A percentile compares a stretch with the other conserved stretches of the same genome.
Evolutionary conservation across 257 asterid genomes (phyloP).

Genomic region (Nicotiana noctiflora): DNA sequence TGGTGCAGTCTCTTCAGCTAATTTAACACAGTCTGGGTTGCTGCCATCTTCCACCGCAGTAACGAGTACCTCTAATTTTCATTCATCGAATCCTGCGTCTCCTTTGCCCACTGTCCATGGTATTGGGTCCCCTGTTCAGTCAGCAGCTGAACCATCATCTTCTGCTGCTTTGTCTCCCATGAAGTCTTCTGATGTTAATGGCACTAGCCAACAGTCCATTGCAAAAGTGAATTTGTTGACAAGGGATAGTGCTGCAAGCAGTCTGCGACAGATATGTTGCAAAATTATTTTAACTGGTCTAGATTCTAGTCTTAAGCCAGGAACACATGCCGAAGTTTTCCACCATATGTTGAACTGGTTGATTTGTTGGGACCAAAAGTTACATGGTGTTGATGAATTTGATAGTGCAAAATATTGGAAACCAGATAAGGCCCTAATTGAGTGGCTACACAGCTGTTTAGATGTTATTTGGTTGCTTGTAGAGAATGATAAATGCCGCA

Average conservation of each 20-base stretch:
- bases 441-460: constrained; percentile 93
- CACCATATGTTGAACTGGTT: constrained; percentile 87
- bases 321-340: constrained; percentile 69
- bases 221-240: constrained; percentile 36
- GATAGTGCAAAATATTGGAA: constrained; percentile 60
- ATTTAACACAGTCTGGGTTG: constrained; percentile 63
- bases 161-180: constrained; percentile 52
- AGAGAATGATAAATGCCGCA: constrained; percentile 71
- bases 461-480: constrained; percentile 93
- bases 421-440: constrained; percentile 73
- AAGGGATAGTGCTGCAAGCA: constrained; percentile 65
- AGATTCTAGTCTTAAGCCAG: constrained; percentile 70
- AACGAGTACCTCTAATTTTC: constrained; percentile 53
- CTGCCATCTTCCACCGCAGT: constrained; percentile 46
- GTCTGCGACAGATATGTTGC: constrained; percentile 84
- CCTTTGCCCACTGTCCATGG: constrained; percentile 76
- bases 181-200: constrained; percentile 55
- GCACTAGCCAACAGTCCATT: constrained; percentile 44
- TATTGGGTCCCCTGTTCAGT: constrained; percentile 82
- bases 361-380: constrained; percentile 74
- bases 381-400: constrained; percentile 60
- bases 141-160: constrained; percentile 77
- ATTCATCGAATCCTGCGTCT: constrained; percentile 76
- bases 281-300: constrained; percentile 78
- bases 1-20: constrained; percentile 44